These are phyloP conservation scores for Nothopassalora personata DNA, from an alignment of 2,329 filamentous ascomycete genomes.

Conservation along the genomic window DNA sequence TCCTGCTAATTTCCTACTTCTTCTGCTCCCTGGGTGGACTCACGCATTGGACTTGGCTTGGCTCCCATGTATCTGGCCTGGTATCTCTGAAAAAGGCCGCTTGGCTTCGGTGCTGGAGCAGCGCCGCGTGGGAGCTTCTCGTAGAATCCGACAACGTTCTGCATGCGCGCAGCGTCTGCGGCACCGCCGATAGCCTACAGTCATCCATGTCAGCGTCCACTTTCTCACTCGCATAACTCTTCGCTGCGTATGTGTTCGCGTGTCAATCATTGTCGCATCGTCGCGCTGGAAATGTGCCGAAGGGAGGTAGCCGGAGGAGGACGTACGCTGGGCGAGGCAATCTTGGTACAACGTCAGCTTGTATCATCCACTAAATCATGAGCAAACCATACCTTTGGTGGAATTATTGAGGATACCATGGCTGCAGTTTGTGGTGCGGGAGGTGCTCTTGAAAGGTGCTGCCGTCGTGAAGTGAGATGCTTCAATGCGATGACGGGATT, in stretches of 20 bases:
- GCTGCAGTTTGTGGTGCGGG: slow-evolving; percentile 22
- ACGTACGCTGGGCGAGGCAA: slow-evolving; percentile 80
- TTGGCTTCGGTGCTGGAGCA: slow-evolving; percentile 75
- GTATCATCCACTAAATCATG: background rate
- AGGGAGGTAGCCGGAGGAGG: slow-evolving; percentile 2
- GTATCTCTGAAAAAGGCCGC: slow-evolving; percentile 82
- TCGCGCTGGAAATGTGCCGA: background rate
- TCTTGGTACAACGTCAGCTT: slow-evolving; percentile 47
- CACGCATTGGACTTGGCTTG: slow-evolving; percentile 85
- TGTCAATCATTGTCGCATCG: background rate
- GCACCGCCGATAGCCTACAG: slow-evolving; percentile 84
- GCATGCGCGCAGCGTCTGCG: slow-evolving; percentile 95
- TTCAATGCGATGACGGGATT: slow-evolving; percentile 1
- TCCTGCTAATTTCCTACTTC: background rate
- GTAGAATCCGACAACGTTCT: slow-evolving; percentile 97
- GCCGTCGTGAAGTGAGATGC: slow-evolving; percentile 12
- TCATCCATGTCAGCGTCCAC: slow-evolving; percentile 20
- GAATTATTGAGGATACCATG: slow-evolving; percentile 81
- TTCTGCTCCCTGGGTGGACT: slow-evolving; percentile 36
- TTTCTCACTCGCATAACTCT: background rate
- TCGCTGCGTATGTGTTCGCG: no score
- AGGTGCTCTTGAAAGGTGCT: slow-evolving; percentile 12
- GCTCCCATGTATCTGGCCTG: slow-evolving; percentile 86
- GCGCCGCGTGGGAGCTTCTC: slow-evolving; percentile 92
- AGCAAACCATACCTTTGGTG: slow-evolving; percentile 76